phyloP scores from a whole-genome alignment of 1,284 basidiomycete genomes.

The Athelia psychrophila region DNA sequence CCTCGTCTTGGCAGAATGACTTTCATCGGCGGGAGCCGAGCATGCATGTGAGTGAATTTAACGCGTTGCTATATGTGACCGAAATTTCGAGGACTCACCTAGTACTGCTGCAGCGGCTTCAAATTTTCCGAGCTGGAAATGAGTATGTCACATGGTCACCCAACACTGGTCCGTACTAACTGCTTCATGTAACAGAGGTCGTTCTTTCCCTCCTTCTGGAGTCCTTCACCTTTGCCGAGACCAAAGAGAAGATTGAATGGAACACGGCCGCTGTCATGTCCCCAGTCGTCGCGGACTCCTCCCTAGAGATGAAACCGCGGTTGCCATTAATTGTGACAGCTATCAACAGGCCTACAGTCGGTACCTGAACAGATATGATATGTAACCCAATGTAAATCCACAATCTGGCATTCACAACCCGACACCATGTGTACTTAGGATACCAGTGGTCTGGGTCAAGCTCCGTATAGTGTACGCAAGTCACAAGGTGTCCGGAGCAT shows the following conservation, averaged over 20 bases:
- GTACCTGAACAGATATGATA: too few relatives aligned
- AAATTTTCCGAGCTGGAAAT: conserved; percentile 3
- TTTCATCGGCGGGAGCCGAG: conserved; percentile 1
- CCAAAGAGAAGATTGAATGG: background rate
- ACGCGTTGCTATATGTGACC: too few relatives aligned
- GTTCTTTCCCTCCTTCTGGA: background rate
- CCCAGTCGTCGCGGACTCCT: too few relatives aligned
- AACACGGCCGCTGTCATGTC: background rate
- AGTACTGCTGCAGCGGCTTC: background rate
- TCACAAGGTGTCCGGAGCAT: too few relatives aligned
- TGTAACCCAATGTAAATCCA: too few relatives aligned
- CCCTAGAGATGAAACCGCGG: too few relatives aligned
- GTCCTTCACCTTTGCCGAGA: background rate
- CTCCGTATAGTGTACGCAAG: too few relatives aligned
- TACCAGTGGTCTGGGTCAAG: too few relatives aligned
- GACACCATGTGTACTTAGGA: too few relatives aligned
- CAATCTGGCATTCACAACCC: too few relatives aligned
- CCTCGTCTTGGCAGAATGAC: conserved; percentile 2
- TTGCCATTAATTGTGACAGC: too few relatives aligned
- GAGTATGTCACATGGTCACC: background rate
- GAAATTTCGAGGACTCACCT: background rate
- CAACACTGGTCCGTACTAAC: background rate
- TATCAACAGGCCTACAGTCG: too few relatives aligned
- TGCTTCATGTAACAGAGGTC: background rate
- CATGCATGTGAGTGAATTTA: conserved; percentile 3